Conservation (phyloP, 163 green algal species). For the Chlamydomonas reinhardtii region DNA sequence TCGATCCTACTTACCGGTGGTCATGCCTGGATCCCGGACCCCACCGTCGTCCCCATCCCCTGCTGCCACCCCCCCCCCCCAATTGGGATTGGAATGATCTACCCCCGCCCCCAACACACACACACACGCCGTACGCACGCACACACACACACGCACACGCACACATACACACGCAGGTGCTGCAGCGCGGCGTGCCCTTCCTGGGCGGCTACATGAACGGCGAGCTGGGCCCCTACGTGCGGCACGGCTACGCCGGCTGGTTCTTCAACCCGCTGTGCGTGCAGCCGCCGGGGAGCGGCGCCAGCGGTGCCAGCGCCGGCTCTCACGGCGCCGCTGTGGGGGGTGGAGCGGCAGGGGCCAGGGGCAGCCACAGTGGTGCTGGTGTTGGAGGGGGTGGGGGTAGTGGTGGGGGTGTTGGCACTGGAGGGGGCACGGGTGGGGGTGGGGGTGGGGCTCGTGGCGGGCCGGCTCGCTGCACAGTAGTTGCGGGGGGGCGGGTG, state of each 20-base stretch:
- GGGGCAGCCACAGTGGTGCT: not conserved
- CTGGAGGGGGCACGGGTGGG: not conserved
- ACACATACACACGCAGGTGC: not conserved
- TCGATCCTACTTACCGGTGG: too few relatives aligned
- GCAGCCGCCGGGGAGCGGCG: not conserved
- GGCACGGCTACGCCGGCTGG: slow-evolving; percentile 28
- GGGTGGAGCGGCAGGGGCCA: too few relatives aligned
- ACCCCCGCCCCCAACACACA: too few relatives aligned
- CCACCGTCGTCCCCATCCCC: too few relatives aligned
- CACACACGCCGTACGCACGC: too few relatives aligned
- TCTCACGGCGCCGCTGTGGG: not conserved
- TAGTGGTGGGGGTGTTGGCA: too few relatives aligned
- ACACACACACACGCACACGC: too few relatives aligned
- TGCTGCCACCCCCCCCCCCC: too few relatives aligned
- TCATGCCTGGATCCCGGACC: too few relatives aligned
- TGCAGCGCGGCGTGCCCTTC: slow-evolving; percentile 21
- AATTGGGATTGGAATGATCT: too few relatives aligned
- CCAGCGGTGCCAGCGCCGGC: too few relatives aligned
- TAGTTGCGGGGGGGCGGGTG: slow-evolving; percentile 4
- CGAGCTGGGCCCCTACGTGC: slow-evolving; percentile 43
- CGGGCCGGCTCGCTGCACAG: not conserved
- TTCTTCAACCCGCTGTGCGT: slow-evolving; percentile 39
- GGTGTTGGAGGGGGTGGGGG: not conserved
- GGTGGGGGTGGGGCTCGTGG: not conserved
- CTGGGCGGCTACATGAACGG: slow-evolving; percentile 44